Conservation (phyloP, 2,329 filamentous ascomycete species). For the Plenodomus biglobosus region DNA sequence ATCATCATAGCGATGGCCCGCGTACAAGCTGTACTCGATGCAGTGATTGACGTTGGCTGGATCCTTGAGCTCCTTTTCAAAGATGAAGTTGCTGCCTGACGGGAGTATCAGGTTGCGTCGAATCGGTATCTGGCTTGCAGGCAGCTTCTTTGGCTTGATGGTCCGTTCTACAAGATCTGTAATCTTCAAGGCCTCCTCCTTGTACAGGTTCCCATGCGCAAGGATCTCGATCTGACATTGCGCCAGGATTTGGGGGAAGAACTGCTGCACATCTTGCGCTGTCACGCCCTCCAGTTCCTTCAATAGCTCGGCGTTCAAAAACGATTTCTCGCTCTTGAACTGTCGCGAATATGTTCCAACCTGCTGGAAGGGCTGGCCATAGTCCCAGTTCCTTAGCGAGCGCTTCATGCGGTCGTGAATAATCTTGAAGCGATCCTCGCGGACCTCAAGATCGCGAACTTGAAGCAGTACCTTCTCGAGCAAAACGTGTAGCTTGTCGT, state of each 20-base stretch:
- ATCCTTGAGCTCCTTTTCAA: constrained; percentile 77
- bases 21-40: constrained; percentile 52
- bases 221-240: constrained; percentile 88
- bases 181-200: constrained; percentile 84
- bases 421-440: constrained; percentile 85
- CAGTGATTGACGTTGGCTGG: constrained; percentile 74
- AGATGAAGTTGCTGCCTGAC: constrained; percentile 79
- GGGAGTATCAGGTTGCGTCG: constrained; percentile 76
- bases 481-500: constrained; percentile 90
- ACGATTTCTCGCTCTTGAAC: constrained; percentile 75
- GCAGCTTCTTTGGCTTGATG: constrained; percentile 72
- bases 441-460: constrained; percentile 81
- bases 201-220: constrained; percentile 90
- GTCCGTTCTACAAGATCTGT: constrained; percentile 79
- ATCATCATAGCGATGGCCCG: constrained; percentile 59
- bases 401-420: constrained; percentile 82
- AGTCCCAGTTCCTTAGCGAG: constrained; percentile 81
- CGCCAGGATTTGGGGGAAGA: constrained; percentile 76
- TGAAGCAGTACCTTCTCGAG: constrained; percentile 84
- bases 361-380: constrained; percentile 85
- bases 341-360: constrained; percentile 80
- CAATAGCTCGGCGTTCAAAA: constrained; percentile 76
- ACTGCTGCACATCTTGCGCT: constrained; percentile 70
- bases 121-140: constrained; percentile 77
- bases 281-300: constrained; percentile 75